These are phyloP conservation scores for Kwoniella sp. DNA, from an alignment of 768 basidiomycete genomes.

Conservation along the genomic window DNA sequence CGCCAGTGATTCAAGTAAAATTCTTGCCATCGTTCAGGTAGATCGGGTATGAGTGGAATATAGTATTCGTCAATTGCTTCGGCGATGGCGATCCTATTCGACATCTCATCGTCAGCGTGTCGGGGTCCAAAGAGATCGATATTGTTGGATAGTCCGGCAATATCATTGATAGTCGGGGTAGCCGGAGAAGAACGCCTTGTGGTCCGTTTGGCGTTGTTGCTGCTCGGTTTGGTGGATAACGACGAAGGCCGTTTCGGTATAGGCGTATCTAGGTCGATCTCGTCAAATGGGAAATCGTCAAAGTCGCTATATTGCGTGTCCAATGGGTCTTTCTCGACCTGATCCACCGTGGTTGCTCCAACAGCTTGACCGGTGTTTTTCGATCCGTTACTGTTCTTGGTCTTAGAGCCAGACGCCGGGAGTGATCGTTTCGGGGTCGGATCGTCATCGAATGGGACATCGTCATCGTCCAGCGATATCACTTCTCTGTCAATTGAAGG, in stretches of 20 bases:
- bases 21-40: constrained; percentile 23
- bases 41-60: constrained; percentile 15
- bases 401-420: background rate
- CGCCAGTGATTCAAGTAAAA: constrained; percentile 48
- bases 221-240: background rate
- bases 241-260: background rate
- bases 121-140: background rate
- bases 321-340: background rate
- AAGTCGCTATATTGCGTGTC: constrained; percentile 8
- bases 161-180: background rate
- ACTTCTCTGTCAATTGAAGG: background rate
- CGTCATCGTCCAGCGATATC: background rate
- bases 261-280: constrained; percentile 14
- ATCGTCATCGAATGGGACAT: background rate
- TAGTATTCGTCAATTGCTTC: constrained; percentile 5
- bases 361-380: background rate
- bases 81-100: background rate
- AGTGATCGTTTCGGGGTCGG: background rate
- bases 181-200: background rate
- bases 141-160: too few species aligned
- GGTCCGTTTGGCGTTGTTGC: background rate
- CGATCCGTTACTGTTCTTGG: background rate
- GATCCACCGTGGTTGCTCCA: background rate
- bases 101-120: background rate
- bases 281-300: constrained; percentile 21